phyloP scores from a whole-genome alignment of 2,329 filamentous ascomycete genomes.

The Pseudopyrenochaeta lycopersici region DNA sequence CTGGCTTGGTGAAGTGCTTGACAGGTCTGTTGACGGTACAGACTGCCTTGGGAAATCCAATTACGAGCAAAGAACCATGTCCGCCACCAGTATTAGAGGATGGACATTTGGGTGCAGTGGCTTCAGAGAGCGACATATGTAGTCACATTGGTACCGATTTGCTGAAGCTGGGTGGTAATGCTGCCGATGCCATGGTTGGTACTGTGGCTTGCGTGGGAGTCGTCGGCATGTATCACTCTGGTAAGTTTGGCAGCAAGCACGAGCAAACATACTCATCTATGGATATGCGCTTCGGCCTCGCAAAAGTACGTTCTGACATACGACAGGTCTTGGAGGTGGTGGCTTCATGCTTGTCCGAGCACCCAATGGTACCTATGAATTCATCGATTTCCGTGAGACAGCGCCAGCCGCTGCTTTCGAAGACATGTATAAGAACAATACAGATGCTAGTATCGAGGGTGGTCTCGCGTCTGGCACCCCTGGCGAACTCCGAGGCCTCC shows the following conservation, averaged over 20 bases:
- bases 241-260: conserved; percentile 25
- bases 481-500: conserved; percentile 79
- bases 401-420: conserved; percentile 82
- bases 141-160: conserved; percentile 57
- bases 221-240: conserved; percentile 58
- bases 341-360: conserved; percentile 87
- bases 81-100: conserved; percentile 23
- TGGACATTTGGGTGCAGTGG: conserved; percentile 54
- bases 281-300: no score
- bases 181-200: conserved; percentile 59
- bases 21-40: conserved; percentile 39
- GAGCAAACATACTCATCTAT: not conserved
- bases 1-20: conserved; percentile 24
- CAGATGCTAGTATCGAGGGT: conserved; percentile 71
- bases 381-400: conserved; percentile 88
- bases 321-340: conserved; percentile 81
- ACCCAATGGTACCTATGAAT: conserved; percentile 78
- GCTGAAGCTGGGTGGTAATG: conserved; percentile 60
- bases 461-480: conserved; percentile 75
- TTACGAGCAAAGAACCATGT: conserved; percentile 15
- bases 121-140: conserved; percentile 56
- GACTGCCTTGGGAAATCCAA: conserved; percentile 34
- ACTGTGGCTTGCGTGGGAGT: conserved; percentile 59
- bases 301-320: conserved; percentile 8
- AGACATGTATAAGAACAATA: conserved; percentile 84